Evolutionary conservation across 371 early-diverging fungal species (phyloP).

Genomic region (Coemansia sp.): DNA sequence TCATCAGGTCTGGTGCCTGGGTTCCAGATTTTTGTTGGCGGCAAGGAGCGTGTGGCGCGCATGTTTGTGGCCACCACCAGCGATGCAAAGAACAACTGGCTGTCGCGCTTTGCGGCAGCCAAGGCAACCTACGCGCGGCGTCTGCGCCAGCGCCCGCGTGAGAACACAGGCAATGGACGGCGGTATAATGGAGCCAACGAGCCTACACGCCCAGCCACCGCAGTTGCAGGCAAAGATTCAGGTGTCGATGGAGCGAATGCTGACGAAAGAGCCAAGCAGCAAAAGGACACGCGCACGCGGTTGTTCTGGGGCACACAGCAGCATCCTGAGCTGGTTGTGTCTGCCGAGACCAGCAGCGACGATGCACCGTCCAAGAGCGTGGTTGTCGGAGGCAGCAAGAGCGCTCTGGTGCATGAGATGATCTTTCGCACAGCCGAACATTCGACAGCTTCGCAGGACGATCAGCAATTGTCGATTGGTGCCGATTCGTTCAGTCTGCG

Average conservation of each 20-base stretch:
- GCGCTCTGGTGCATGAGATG: constrained; percentile 68
- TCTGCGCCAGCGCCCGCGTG: constrained; percentile 49
- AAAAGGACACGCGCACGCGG: constrained; percentile 49
- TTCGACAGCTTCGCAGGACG: background rate
- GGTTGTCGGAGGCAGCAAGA: constrained; percentile 60
- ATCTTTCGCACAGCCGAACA: constrained; percentile 53
- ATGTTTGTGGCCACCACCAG: constrained; percentile 56
- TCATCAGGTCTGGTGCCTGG: constrained; percentile 53
- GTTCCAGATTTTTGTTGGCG: constrained; percentile 57
- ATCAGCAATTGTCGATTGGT: background rate
- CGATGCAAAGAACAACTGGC: constrained; percentile 56
- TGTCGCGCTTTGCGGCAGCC: constrained; percentile 55
- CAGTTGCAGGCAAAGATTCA: constrained; percentile 21
- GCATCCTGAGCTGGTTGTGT: constrained; percentile 57
- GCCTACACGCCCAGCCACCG: constrained; percentile 8
- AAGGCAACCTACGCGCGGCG: constrained; percentile 52
- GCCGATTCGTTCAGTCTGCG: constrained; percentile 27
- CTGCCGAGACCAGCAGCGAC: background rate
- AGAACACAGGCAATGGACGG: constrained; percentile 19
- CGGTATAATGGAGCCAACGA: constrained; percentile 22
- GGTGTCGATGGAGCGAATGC: constrained; percentile 12
- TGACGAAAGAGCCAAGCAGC: constrained; percentile 30
- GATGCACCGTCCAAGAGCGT: constrained; percentile 9
- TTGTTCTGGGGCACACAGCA: constrained; percentile 56
- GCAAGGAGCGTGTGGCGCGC: constrained; percentile 50